Conservation (phyloP, 75 land plant genomes). For the Picea sitchensis region DNA sequence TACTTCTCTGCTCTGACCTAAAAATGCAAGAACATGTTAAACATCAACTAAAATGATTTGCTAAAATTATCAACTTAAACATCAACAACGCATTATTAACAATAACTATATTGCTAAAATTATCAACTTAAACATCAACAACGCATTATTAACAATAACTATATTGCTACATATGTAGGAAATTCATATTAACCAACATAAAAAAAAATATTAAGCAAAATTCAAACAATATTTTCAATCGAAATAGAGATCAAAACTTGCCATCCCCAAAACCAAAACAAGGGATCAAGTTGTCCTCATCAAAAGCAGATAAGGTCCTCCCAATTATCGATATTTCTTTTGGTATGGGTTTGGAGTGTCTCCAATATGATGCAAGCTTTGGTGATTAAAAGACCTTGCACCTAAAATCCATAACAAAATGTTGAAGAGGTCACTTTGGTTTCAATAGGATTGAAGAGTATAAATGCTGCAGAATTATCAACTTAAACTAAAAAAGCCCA, state of each 20-base stretch:
- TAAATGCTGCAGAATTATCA: background rate
- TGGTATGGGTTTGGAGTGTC: constrained; percentile 76
- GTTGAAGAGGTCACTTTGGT: background rate
- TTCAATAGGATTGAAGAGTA: background rate
- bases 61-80: too few species aligned
- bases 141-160: too few species aligned
- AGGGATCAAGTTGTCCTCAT: constrained; percentile 86
- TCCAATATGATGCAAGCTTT: constrained; percentile 68
- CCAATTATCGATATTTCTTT: constrained; percentile 35
- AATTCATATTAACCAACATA: background rate
- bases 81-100: background rate
- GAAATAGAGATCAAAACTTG: constrained; percentile 12
- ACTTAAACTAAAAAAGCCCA: background rate
- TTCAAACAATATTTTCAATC: too few species aligned
- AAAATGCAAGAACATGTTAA: too few species aligned
- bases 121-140: too few species aligned
- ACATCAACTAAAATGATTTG: too few species aligned
- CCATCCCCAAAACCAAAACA: constrained; percentile 92
- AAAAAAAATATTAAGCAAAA: background rate
- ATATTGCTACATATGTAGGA: background rate
- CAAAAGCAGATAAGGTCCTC: constrained; percentile 65
- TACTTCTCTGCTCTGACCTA: too few species aligned
- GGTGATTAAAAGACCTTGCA: constrained; percentile 50
- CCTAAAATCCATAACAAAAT: constrained; percentile 24
- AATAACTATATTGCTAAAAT: background rate